Evolutionary conservation across 306 rosid genomes (phyloP).

Genomic region (Lablab purpureus): DNA sequence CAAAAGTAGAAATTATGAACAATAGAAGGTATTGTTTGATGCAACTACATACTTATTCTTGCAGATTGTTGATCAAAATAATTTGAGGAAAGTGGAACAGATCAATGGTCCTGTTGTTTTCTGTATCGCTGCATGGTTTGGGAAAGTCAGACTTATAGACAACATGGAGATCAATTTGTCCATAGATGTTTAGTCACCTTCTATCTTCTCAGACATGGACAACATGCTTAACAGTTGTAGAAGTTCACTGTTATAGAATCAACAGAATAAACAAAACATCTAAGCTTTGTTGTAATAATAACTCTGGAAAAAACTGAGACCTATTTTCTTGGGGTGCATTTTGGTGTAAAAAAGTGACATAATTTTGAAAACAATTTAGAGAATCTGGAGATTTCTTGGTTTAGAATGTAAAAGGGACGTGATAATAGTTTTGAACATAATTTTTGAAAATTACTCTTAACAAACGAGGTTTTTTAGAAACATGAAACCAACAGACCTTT

Average conservation of each 20-base stretch:
- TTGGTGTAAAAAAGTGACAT: too few species aligned
- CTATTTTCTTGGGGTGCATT: too few species aligned
- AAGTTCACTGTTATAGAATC: background rate
- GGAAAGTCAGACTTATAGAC: slow-evolving; percentile 81
- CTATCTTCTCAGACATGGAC: slow-evolving; percentile 5
- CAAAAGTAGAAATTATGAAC: slow-evolving; percentile 4
- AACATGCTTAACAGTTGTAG: background rate
- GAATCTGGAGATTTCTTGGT: too few species aligned
- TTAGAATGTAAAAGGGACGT: too few species aligned
- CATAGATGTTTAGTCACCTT: slow-evolving; percentile 32
- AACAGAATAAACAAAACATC: too few species aligned
- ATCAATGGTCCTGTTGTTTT: slow-evolving; percentile 77
- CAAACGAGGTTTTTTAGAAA: too few species aligned
- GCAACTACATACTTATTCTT: slow-evolving; percentile 34
- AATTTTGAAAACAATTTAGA: too few species aligned
- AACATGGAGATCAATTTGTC: slow-evolving; percentile 75
- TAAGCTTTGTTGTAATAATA: too few species aligned
- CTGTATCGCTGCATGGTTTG: slow-evolving; percentile 91
- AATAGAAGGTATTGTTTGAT: slow-evolving; percentile 15
- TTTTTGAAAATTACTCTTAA: too few species aligned
- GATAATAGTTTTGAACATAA: too few species aligned
- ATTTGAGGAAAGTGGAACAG: slow-evolving; percentile 64
- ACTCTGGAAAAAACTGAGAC: too few species aligned
- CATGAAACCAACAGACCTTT: too few species aligned
- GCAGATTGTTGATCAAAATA: slow-evolving; percentile 84